phyloP scores from a whole-genome alignment of 2,329 filamentous ascomycete genomes.

The Akanthomyces muscarius region DNA sequence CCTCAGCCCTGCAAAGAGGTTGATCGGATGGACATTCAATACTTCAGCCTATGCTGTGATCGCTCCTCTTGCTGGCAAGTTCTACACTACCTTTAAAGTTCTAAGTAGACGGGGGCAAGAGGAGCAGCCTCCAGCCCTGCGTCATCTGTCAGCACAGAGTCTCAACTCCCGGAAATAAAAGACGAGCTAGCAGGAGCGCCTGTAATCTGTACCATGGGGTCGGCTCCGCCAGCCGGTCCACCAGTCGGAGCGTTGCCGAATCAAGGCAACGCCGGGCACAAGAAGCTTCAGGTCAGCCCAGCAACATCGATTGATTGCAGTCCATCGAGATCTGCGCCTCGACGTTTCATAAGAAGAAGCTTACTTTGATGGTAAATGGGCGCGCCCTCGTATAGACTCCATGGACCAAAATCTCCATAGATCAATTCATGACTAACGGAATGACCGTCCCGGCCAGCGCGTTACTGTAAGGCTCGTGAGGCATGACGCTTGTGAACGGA shows the following conservation, averaged over 20 bases:
- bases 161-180: slow-evolving; percentile 8
- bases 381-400: background rate
- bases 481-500: no score
- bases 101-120: no score
- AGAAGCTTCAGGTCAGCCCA: background rate
- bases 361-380: background rate
- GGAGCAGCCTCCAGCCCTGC: background rate
- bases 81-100: no score
- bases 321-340: slow-evolving; percentile 4
- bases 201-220: background rate
- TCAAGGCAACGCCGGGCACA: background rate
- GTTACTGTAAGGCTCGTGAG: no score
- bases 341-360: background rate
- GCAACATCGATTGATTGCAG: background rate
- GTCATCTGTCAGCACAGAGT: slow-evolving; percentile 1
- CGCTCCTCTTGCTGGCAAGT: no score
- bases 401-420: background rate
- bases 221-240: background rate
- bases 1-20: background rate
- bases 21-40: background rate
- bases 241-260: background rate
- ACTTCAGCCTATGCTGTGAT: no score
- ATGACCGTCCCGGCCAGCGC: background rate
- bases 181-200: background rate
- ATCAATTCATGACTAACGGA: slow-evolving; percentile 4